Percentiles rank a stretch among this genome's conserved stretches.
phyloP scores from a whole-genome alignment of 495 filamentous ascomycete species.

The Trichoderma virens region DNA sequence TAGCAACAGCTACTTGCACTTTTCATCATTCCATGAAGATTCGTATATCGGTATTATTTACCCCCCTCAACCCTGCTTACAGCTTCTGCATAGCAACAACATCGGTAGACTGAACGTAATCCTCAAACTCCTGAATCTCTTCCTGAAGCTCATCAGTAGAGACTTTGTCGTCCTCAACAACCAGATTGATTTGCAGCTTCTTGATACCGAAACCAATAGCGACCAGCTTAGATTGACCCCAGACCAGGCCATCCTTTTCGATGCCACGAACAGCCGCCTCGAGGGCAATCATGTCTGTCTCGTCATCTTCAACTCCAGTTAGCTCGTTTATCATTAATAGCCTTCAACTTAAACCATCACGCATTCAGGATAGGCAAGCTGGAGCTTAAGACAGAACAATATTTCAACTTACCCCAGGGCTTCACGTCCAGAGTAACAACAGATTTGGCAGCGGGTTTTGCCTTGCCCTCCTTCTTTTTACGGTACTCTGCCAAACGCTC shows the following conservation, averaged over 20 bases:
- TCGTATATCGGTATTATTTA: no score
- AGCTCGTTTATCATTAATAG: constrained; percentile 19
- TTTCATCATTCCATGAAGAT: no score
- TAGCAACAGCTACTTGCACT: no score
- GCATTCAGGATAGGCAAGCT: no score
- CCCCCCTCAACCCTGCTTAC: no score
- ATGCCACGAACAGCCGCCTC: constrained; percentile 79
- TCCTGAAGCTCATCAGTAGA: constrained; percentile 80
- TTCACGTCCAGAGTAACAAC: constrained; percentile 94
- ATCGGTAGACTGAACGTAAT: constrained; percentile 95
- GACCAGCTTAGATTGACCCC: constrained; percentile 88
- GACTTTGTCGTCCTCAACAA: constrained; percentile 96
- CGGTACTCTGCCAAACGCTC: constrained; percentile 87
- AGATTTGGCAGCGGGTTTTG: constrained; percentile 88
- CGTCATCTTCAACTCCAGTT: constrained; percentile 58
- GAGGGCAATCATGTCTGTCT: constrained; percentile 79
- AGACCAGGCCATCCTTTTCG: constrained; percentile 88
- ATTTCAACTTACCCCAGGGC: constrained; percentile 79
- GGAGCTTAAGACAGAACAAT: no score
- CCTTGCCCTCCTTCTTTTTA: constrained; percentile 92
- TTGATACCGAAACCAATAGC: constrained; percentile 94
- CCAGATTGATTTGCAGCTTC: constrained; percentile 98
- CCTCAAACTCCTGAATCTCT: constrained; percentile 75
- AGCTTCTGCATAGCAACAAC: constrained; percentile 91
- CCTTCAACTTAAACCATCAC: no score